These are phyloP conservation scores for Ricinus communis DNA, from an alignment of 345 rosid genomes.

Conservation along the genomic window DNA sequence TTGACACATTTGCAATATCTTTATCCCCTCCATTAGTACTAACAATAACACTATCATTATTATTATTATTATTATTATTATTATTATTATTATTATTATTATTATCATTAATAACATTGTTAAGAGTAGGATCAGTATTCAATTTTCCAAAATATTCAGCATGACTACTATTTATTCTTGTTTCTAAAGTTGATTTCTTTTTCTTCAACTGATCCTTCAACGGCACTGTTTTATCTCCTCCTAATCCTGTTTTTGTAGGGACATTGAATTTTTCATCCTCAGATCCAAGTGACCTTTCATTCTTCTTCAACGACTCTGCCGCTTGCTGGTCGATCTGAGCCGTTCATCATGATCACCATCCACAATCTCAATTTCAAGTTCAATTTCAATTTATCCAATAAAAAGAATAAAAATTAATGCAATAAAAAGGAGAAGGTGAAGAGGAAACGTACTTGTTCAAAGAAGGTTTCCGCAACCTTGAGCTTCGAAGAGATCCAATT, in stretches of 20 bases:
- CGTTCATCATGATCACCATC: slow-evolving; percentile 15
- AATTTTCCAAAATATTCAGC: slow-evolving; percentile 44
- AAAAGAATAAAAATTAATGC: slow-evolving; percentile 3
- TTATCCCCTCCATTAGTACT: too few species aligned
- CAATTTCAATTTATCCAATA: neutral
- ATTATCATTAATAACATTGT: slow-evolving; percentile 3
- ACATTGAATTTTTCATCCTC: slow-evolving; percentile 46
- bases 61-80: neutral
- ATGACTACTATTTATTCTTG: neutral
- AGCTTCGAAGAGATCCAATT: slow-evolving; percentile 95
- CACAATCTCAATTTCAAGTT: slow-evolving; percentile 6
- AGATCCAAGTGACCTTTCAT: slow-evolving; percentile 51
- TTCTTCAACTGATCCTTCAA: slow-evolving; percentile 83
- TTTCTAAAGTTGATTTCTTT: slow-evolving; percentile 45
- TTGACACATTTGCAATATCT: slow-evolving; percentile 31
- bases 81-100: neutral
- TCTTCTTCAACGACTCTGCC: slow-evolving; percentile 81
- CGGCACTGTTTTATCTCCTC: slow-evolving; percentile 40
- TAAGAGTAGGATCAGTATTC: slow-evolving; percentile 38
- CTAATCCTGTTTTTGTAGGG: slow-evolving; percentile 40
- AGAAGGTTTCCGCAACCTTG: slow-evolving; percentile 84
- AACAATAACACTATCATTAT: slow-evolving; percentile 12
- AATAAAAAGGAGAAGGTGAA: neutral
- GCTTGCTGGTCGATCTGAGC: slow-evolving; percentile 93
- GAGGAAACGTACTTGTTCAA: slow-evolving; percentile 57